Base-by-base conservation (phyloP, 352 stramenopile species). In the Pythium brachiatum region DNA sequence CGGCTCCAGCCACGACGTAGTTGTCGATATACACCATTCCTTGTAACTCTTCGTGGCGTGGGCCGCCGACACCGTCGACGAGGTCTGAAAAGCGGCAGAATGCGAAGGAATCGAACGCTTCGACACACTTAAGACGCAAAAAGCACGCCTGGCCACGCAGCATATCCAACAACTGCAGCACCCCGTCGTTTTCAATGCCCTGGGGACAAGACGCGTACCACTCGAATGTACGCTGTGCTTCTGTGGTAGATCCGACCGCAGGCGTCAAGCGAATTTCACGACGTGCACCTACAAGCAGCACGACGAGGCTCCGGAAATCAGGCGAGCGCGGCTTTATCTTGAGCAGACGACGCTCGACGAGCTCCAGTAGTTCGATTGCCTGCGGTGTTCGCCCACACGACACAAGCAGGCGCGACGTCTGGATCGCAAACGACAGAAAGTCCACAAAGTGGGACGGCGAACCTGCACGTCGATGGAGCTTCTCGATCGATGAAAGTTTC, bases 11-110 rank as follows among this genome's bases (percentile, higher is more conserved):
- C 7, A 48, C 41, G 41, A 48, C 20, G 20, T 26, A 48, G 20
- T 48, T 48, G 41, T 48, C 41, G 41, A 48, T 48, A 18, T 26
- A 48, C n/a, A 27, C 41, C n/a, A 48, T 48, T 27, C 41, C n/a
- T 4, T 48, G 41, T 12, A 48, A 20, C 18, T 25, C 18, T 9
- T 25, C n/a, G 20, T 27, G n/a, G n/a, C 41, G 41, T 23, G 41
- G 41, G n/a, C 20, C 20, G 41, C 41, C 41, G 20, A 27, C 21
- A 9, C 41, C 41, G 20, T 48, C 41, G 5, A 48, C 41, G n/a
- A 48, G 20, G 8, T 48, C 41, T 7, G 15, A 2, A 20, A 47
- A 47, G 39, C 39, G 39, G 9, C 18, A 15, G 39, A 47, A 47
- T 7, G 20, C 39, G n/a, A 26, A 26, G 2, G 39, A 47, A 15